phyloP scores from a whole-genome alignment of 768 basidiomycete genomes.

The Xerocomus brunneocitrinus region DNA sequence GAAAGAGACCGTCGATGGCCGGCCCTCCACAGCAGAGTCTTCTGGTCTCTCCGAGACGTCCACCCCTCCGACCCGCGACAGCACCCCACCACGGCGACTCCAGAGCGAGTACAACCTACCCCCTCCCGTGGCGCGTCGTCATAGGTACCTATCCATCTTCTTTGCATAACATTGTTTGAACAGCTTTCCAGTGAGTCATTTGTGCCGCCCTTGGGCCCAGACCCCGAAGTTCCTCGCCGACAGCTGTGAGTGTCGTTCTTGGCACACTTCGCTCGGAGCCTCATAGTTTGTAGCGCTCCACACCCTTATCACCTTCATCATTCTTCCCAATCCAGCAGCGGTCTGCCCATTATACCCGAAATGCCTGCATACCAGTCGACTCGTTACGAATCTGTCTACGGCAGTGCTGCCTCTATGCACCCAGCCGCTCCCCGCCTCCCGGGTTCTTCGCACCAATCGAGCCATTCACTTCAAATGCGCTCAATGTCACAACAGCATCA shows the following conservation, averaged over 20 bases:
- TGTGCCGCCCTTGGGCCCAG: conserved; percentile 39
- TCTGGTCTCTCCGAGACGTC: conserved; percentile 68
- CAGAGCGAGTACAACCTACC: conserved; percentile 38
- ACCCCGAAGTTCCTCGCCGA: conserved; percentile 42
- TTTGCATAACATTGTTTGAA: conserved; percentile 5
- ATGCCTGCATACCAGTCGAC: conserved; percentile 44
- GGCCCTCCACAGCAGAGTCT: conserved; percentile 74
- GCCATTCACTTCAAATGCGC: conserved; percentile 42
- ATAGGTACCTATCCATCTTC: conserved; percentile 28
- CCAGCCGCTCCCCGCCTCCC: conserved; percentile 38
- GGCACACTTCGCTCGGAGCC: conserved; percentile 2
- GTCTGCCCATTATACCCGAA: conserved; percentile 58
- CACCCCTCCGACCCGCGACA: conserved; percentile 66
- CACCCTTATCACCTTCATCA: conserved; percentile 43
- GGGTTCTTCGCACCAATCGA: conserved; percentile 25
- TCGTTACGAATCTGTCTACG: conserved; percentile 52
- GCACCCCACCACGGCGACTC: conserved; percentile 54
- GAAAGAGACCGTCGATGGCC: conserved; percentile 56
- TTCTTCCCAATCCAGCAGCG: conserved; percentile 39
- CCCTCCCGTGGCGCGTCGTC: conserved; percentile 37
- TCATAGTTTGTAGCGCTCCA: conserved; percentile 33
- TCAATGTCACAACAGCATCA: conserved; percentile 45
- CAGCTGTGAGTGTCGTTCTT: conserved; percentile 38
- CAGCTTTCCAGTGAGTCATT: conserved; percentile 40
- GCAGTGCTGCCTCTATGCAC: conserved; percentile 30